These are phyloP conservation scores for Manihot esculenta DNA, from an alignment of 441 rosid genomes.

Conservation along the genomic window DNA sequence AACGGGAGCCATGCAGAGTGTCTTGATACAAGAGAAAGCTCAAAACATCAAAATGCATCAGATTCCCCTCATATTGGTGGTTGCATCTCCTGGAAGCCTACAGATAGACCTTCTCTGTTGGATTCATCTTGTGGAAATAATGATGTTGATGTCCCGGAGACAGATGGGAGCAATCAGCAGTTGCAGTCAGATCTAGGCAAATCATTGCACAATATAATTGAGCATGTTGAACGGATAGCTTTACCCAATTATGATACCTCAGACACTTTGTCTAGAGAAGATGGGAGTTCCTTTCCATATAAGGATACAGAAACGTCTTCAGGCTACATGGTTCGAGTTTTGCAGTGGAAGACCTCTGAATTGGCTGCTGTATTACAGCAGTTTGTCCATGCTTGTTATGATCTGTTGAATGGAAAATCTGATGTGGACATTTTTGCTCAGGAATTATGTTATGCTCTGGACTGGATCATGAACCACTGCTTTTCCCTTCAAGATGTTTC, in stretches of 20 bases:
- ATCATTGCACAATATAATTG: constrained; percentile 59
- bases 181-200: constrained; percentile 43
- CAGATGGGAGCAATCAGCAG: constrained; percentile 25
- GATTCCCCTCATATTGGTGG: constrained; percentile 26
- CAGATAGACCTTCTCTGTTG: constrained; percentile 20
- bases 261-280: constrained; percentile 32
- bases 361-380: constrained; percentile 46
- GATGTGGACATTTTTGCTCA: constrained; percentile 51
- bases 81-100: constrained; percentile 37
- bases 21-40: constrained; percentile 21
- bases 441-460: constrained; percentile 62
- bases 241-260: constrained; percentile 23
- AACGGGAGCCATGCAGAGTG: constrained; percentile 22
- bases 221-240: constrained; percentile 57
- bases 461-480: constrained; percentile 77
- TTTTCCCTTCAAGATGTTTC: constrained; percentile 79
- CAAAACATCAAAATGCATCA: constrained; percentile 11
- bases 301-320: constrained; percentile 44
- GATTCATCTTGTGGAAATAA: constrained; percentile 25
- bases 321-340: constrained; percentile 62
- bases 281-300: constrained; percentile 32
- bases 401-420: constrained; percentile 51
- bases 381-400: constrained; percentile 62
- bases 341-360: constrained; percentile 85
- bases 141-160: constrained; percentile 22